These are phyloP conservation scores for Cyberlindnera euphorbiiphila DNA, from an alignment of 805 yeast species.

Conservation along the genomic window DNA sequence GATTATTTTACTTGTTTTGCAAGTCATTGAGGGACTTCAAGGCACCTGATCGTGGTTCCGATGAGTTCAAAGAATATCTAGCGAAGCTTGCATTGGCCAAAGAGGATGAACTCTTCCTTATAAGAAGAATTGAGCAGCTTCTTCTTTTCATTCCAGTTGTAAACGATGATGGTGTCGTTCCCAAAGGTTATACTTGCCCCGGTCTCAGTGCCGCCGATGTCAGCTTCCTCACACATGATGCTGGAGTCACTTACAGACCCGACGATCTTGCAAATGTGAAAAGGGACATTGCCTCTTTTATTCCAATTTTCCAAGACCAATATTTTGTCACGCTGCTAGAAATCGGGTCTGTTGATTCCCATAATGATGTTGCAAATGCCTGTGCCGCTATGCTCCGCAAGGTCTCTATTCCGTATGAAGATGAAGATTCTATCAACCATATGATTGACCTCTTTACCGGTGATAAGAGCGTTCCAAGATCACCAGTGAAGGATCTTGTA, in stretches of 20 bases:
- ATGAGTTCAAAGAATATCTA: conserved; percentile 36
- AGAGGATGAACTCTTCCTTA: conserved; percentile 43
- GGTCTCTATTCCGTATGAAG: conserved; percentile 49
- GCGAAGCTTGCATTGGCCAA: conserved; percentile 34
- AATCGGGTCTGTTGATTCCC: conserved; percentile 60
- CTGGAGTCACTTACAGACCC: conserved; percentile 57
- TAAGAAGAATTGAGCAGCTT: conserved; percentile 48
- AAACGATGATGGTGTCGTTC: conserved; percentile 35
- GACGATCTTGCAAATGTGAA: conserved; percentile 43
- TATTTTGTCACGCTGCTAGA: conserved; percentile 46
- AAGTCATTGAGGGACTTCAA: conserved; percentile 49
- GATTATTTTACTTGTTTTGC: conserved; percentile 58
- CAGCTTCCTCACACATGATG: conserved; percentile 60
- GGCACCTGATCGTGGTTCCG: conserved; percentile 44
- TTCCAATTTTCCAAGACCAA: conserved; percentile 31
- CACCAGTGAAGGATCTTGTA: conserved; percentile 50
- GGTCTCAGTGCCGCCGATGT: conserved; percentile 59
- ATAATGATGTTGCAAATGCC: conserved; percentile 49
- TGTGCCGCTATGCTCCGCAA: conserved; percentile 52
- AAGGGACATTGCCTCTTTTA: conserved; percentile 38
- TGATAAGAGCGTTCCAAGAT: conserved; percentile 32
- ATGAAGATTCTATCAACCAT: conserved; percentile 37
- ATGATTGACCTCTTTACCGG: conserved; percentile 53
- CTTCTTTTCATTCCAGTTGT: conserved; percentile 51
- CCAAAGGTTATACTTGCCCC: conserved; percentile 48